These are phyloP conservation scores for Rhodotorula sp. DNA, from an alignment of 1,284 basidiomycete species.

Conservation along the genomic window DNA sequence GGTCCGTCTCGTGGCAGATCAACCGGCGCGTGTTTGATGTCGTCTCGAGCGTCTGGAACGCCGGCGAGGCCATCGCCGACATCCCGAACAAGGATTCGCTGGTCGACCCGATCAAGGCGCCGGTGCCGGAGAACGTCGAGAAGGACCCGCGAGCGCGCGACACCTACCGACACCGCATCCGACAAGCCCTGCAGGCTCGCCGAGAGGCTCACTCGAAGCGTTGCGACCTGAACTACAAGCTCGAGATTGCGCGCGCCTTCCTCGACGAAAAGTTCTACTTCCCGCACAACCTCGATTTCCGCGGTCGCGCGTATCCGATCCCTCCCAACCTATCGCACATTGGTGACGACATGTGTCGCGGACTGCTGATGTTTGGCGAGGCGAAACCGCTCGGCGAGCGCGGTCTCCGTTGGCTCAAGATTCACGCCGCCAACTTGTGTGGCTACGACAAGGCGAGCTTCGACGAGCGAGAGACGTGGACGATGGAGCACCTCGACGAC, in stretches of 20 bases:
- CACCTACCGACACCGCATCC: conserved; percentile 62
- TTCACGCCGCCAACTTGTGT: conserved; percentile 88
- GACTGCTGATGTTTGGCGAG: conserved; percentile 81
- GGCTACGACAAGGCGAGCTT: conserved; percentile 96
- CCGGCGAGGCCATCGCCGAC: conserved; percentile 50
- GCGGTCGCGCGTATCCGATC: conserved; percentile 94
- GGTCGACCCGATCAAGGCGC: conserved; percentile 57
- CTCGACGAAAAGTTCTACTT: conserved; percentile 83
- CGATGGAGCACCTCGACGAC: conserved; percentile 68
- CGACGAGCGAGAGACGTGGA: conserved; percentile 79
- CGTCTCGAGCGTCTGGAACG: conserved; percentile 78
- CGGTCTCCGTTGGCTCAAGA: conserved; percentile 82
- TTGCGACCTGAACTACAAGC: conserved; percentile 93
- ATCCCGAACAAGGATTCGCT: conserved; percentile 43
- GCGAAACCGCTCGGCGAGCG: conserved; percentile 73
- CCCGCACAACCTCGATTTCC: conserved; percentile 97
- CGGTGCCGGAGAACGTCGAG: conserved; percentile 59
- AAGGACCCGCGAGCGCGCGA: conserved; percentile 66
- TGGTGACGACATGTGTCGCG: conserved; percentile 87
- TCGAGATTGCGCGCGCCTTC: conserved; percentile 95
- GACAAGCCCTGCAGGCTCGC: conserved; percentile 62
- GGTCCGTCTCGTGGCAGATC: conserved; percentile 86
- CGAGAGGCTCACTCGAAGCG: conserved; percentile 83
- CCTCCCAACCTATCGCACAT: conserved; percentile 95
- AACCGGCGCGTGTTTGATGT: conserved; percentile 74